Base-by-base conservation (phyloP, 345 rosid genomes). In the Triadica sebifera region DNA sequence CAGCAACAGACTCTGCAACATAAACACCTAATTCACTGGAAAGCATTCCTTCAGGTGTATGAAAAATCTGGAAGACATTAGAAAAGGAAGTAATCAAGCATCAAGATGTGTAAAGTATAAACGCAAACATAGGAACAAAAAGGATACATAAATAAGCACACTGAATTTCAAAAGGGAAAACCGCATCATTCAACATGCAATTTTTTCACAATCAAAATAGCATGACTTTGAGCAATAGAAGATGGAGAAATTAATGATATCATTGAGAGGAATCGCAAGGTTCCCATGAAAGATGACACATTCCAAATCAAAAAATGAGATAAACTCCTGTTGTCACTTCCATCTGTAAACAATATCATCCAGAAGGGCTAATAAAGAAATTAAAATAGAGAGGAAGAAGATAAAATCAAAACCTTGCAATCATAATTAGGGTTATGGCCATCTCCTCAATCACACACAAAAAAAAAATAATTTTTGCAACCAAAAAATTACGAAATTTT, bases 1-100 rank as follows among this genome's bases (percentile, higher is more conserved):
- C 75, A 78, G 86, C 77, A 79, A 88, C 79, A 69, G 92, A 79
- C 69, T 93, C 93, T 53, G 98, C 89, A 82, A 95, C 85, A 87
- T 92, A 95, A 60, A 95, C 81, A 75, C 97, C 98, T 86, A 74
- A 90, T 82, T 95, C 98, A 76, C 81, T 90, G 55, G 91, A 90
- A 73, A 95, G 97, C 82, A 87, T 86, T 76, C 98, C 97, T 77
- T 90, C 99, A 71, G 99, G 97, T 53, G 98, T 93, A 63, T 63
- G 85, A 71, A 91, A 95, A 79, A 95, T 86, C 98, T 95, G 83
- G 68, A 71, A 76, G 57, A 82, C 41, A 77, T 34, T 7, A 16
- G 71, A 39, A 45, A 50, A 53, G 56, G 50, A 16, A 67, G 4
- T n/a, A 45, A 67, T 25, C 38, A 24, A 24, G 20, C 43, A 65